phyloP scores from a whole-genome alignment of 441 rosid genomes.

The Corymbia calophylla region DNA sequence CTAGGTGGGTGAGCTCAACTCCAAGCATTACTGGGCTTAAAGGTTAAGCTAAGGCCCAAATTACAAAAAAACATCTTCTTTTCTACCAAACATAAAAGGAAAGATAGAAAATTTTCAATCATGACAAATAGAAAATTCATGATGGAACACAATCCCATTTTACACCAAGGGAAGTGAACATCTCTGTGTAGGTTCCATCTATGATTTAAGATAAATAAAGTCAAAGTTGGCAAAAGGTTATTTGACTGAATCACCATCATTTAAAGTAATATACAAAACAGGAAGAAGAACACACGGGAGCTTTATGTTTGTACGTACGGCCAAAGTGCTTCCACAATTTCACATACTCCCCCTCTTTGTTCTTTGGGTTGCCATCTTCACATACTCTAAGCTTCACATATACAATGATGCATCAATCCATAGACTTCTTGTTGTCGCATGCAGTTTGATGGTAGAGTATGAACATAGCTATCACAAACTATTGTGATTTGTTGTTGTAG shows the following conservation, averaged over 20 bases:
- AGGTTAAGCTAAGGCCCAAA: no score
- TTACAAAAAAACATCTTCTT: no score
- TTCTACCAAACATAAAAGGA: no score
- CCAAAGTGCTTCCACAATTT: background rate
- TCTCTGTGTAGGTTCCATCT: background rate
- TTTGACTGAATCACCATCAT: no score
- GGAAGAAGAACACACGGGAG: background rate
- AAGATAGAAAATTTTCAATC: no score
- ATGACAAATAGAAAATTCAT: background rate
- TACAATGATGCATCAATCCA: background rate
- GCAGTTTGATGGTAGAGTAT: no score
- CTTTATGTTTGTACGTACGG: background rate
- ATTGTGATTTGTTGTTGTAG: no score
- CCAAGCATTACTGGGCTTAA: background rate
- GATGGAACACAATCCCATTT: background rate
- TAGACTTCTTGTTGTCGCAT: no score
- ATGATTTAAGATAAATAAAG: no score
- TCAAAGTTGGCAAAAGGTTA: background rate
- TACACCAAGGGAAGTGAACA: background rate
- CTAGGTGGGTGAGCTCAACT: background rate
- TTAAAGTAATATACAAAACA: no score
- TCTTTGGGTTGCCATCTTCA: background rate
- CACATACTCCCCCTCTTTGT: background rate
- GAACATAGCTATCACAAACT: no score
- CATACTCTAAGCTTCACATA: background rate